A percentile compares a stretch with the other conserved stretches of the same genome.
Evolutionary conservation across 345 rosid genomes (phyloP).

Genomic region (Arabidopsis suecica): DNA sequence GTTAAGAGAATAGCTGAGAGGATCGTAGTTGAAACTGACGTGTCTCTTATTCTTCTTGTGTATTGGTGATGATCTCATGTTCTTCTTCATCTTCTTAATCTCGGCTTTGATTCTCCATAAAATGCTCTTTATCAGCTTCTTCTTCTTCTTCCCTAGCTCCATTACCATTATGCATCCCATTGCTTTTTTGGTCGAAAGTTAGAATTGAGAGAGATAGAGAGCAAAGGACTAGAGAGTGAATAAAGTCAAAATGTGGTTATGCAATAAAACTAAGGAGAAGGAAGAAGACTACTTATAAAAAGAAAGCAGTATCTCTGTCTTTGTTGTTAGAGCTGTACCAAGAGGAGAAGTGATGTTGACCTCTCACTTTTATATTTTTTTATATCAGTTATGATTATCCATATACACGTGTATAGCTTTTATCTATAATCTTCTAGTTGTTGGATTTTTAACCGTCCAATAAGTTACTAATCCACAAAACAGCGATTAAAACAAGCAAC

Average conservation of each 20-base stretch:
- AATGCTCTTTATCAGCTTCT: conserved; percentile 50
- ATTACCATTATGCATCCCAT: conserved; percentile 38
- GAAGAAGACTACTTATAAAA: conserved; percentile 40
- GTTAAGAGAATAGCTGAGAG: conserved; percentile 85
- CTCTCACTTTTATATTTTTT: conserved; percentile 19
- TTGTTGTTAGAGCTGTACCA: conserved; percentile 31
- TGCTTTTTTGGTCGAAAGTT: not conserved
- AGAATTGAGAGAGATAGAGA: conserved; percentile 2
- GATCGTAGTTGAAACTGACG: conserved; percentile 68
- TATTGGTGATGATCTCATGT: conserved; percentile 31
- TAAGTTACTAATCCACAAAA: conserved; percentile 24
- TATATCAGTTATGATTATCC: conserved; percentile 5
- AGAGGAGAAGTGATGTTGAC: conserved; percentile 38
- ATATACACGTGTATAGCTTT: conserved; percentile 18
- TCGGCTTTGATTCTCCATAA: conserved; percentile 61
- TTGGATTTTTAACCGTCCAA: not conserved
- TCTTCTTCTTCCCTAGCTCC: conserved; percentile 57
- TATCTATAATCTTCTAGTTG: conserved; percentile 1
- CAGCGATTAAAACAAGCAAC: conserved; percentile 15
- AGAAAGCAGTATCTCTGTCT: conserved; percentile 30
- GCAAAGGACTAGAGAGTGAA: conserved; percentile 11
- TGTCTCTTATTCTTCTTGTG: conserved; percentile 51
- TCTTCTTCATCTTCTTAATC: conserved; percentile 55
- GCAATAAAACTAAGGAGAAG: not conserved
- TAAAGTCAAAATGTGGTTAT: conserved; percentile 29